A percentile compares a stretch with the other conserved stretches of the same genome.
These are phyloP conservation scores for Pichia sp. DNA, from an alignment of 1,139 yeast species.

Conservation along the genomic window DNA sequence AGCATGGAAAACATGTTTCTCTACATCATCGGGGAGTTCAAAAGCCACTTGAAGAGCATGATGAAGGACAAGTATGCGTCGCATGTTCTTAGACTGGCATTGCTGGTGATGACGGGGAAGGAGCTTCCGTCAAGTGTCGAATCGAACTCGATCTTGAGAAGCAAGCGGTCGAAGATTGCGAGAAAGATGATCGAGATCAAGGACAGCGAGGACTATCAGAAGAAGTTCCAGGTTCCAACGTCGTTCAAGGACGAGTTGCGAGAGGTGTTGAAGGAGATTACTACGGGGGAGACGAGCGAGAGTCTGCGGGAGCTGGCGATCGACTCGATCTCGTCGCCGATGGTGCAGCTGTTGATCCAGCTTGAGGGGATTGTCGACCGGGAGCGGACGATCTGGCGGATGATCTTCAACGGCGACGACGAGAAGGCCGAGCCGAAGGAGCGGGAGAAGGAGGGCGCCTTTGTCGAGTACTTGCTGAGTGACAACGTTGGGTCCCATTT, in stretches of 20 bases:
- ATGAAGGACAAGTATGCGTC: conserved; percentile 78
- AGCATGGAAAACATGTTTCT: conserved; percentile 63
- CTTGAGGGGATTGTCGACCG: conserved; percentile 76
- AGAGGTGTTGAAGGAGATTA: conserved; percentile 38
- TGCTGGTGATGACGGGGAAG: conserved; percentile 72
- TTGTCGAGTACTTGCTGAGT: conserved; percentile 76
- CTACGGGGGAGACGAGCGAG: conserved; percentile 42
- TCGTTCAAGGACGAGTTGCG: conserved; percentile 63
- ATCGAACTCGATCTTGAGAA: conserved; percentile 72
- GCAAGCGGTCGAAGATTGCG: conserved; percentile 84
- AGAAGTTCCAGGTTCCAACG: conserved; percentile 66
- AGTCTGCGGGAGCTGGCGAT: conserved; percentile 68
- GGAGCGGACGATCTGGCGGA: conserved; percentile 64
- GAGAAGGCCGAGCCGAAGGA: conserved; percentile 33
- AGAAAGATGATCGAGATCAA: conserved; percentile 88
- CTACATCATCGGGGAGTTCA: conserved; percentile 62
- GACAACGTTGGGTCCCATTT: conserved; percentile 93
- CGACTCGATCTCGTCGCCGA: conserved; percentile 82
- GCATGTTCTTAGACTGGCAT: conserved; percentile 74
- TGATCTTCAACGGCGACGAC: conserved; percentile 36
- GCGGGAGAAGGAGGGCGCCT: conserved; percentile 68
- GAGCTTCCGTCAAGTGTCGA: conserved; percentile 73
- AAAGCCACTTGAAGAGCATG: conserved; percentile 56
- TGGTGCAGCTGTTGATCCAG: conserved; percentile 70
- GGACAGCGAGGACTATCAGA: conserved; percentile 65